A percentile compares a stretch with the other conserved stretches of the same genome.
phyloP scores from a whole-genome alignment of 108 stramenopile genomes.

The Skeletonema tropicum region DNA sequence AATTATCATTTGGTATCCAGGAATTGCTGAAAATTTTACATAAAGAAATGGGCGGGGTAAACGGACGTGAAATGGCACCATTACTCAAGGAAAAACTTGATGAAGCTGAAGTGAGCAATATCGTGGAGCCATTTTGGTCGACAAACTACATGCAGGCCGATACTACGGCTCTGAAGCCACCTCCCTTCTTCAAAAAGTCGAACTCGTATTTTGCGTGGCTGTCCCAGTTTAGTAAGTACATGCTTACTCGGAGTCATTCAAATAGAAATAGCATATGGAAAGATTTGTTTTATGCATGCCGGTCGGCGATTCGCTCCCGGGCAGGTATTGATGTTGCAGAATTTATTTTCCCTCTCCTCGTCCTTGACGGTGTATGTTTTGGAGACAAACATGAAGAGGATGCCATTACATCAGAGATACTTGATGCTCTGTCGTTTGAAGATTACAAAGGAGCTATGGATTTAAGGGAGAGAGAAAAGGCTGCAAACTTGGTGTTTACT shows the following conservation, averaged over 20 bases:
- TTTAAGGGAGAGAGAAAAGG: slow-evolving; percentile 60
- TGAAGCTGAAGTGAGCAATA: slow-evolving; percentile 62
- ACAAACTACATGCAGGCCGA: slow-evolving; percentile 73
- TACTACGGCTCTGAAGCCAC: slow-evolving; percentile 40
- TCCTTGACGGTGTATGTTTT: slow-evolving; percentile 83
- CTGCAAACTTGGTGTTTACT: slow-evolving; percentile 65
- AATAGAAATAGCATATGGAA: slow-evolving; percentile 67
- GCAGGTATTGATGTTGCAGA: slow-evolving; percentile 72
- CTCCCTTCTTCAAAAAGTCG: slow-evolving; percentile 75
- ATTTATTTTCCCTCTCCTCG: slow-evolving; percentile 81
- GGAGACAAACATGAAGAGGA: slow-evolving; percentile 63
- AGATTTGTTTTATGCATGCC: slow-evolving; percentile 71
- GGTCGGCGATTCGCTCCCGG: slow-evolving; percentile 75
- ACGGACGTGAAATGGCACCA: slow-evolving; percentile 58
- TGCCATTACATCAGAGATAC: slow-evolving; percentile 64
- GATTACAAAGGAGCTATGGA: slow-evolving; percentile 14
- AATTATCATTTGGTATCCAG: slow-evolving; percentile 85
- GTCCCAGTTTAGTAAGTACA: slow-evolving; percentile 56
- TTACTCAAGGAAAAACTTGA: slow-evolving; percentile 69
- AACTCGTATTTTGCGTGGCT: slow-evolving; percentile 76
- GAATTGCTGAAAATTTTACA: slow-evolving; percentile 74
- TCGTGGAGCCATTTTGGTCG: slow-evolving; percentile 87
- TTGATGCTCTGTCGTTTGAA: slow-evolving; percentile 51
- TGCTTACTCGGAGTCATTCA: slow-evolving; percentile 52
- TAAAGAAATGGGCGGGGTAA: slow-evolving; percentile 5